phyloP scores from a whole-genome alignment of 345 rosid species.

The Euphorbia peplus region DNA sequence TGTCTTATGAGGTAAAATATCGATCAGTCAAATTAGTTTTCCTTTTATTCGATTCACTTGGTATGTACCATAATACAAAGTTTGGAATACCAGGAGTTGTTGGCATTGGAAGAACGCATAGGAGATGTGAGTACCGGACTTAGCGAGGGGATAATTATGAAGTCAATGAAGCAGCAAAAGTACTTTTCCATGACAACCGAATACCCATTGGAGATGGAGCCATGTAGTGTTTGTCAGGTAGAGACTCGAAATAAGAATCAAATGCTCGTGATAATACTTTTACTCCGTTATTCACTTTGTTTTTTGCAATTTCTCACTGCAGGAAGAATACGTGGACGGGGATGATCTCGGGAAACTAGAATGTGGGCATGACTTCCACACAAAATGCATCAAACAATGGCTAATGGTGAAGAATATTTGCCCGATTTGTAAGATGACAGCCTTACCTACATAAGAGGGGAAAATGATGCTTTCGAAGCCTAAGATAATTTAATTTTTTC shows the following conservation, averaged over 20 bases:
- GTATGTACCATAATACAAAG: not conserved
- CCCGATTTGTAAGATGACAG: slow-evolving; percentile 29
- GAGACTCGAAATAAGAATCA: not conserved
- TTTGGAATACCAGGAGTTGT: slow-evolving; percentile 20
- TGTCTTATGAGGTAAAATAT: slow-evolving; percentile 29
- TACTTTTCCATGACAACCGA: slow-evolving; percentile 2
- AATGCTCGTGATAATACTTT: not conserved
- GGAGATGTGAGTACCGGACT: slow-evolving; percentile 31
- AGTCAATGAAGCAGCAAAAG: slow-evolving; percentile 18
- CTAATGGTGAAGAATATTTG: slow-evolving; percentile 22
- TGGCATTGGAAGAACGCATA: slow-evolving; percentile 30
- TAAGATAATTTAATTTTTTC: slow-evolving; percentile 11
- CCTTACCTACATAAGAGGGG: slow-evolving; percentile 35
- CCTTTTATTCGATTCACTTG: not conserved
- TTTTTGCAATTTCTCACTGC: slow-evolving; percentile 10
- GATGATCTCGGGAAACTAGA: slow-evolving; percentile 24
- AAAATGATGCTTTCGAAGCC: not conserved
- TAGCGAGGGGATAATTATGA: slow-evolving; percentile 18
- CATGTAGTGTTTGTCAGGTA: slow-evolving; percentile 28
- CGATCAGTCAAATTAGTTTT: not conserved
- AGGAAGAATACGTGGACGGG: slow-evolving; percentile 20
- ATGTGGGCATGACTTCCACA: slow-evolving; percentile 27
- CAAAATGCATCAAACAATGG: slow-evolving; percentile 27
- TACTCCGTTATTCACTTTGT: not conserved
- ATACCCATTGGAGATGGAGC: slow-evolving; percentile 15